phyloP scores from a whole-genome alignment of 73 alveolate genomes.

The Paramecium sexaurelia region DNA sequence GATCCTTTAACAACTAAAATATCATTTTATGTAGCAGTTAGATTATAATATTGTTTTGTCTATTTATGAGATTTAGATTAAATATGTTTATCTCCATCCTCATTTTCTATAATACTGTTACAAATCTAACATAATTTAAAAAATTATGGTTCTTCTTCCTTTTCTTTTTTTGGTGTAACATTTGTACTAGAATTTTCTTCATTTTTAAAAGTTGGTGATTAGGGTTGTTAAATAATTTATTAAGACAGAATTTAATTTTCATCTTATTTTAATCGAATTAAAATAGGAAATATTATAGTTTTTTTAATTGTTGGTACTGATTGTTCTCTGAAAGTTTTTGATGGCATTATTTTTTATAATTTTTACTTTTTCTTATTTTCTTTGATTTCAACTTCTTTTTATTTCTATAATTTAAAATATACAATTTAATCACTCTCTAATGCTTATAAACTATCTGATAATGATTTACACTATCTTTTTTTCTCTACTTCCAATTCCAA shows the following conservation, averaged over 20 bases:
- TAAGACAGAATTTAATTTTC: neutral
- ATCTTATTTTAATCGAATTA: neutral
- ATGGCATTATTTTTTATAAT: neutral
- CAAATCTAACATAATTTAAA: slow-evolving; percentile 43
- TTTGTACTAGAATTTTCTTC: slow-evolving; percentile 19
- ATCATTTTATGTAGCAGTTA: neutral
- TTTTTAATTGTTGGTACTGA: neutral
- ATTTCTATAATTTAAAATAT: slow-evolving; percentile 32
- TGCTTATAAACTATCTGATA: neutral
- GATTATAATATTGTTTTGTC: slow-evolving; percentile 20
- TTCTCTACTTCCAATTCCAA: neutral
- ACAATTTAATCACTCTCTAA: slow-evolving; percentile 1
- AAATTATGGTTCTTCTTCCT: slow-evolving; percentile 30
- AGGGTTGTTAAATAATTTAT: neutral
- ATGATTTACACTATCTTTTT: neutral
- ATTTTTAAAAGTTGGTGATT: neutral
- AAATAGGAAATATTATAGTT: neutral
- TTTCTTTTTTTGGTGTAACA: slow-evolving; percentile 58
- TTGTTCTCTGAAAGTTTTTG: slow-evolving; percentile 15
- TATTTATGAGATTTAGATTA: slow-evolving; percentile 16
- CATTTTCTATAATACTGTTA: slow-evolving; percentile 7
- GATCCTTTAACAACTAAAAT: slow-evolving; percentile 37
- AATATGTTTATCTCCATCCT: neutral
- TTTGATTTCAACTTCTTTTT: slow-evolving; percentile 8
- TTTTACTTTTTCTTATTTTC: neutral